Percentiles rank a stretch among this genome's conserved stretches.
Conservation (phyloP, 2,329 filamentous ascomycete genomes). For the Fusarium clavum region DNA sequence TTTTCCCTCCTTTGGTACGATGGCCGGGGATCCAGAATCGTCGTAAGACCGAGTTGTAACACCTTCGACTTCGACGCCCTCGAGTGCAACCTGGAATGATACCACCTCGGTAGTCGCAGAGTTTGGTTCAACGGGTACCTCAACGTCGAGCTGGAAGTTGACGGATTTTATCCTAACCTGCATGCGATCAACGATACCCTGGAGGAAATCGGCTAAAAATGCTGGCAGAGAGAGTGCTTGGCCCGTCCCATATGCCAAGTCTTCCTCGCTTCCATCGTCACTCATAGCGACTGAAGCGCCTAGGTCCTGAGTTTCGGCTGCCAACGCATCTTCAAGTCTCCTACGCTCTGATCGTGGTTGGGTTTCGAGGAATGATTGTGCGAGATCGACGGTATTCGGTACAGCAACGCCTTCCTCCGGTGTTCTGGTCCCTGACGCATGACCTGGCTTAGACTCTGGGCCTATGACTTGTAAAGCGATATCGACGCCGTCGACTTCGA, state of each 20-base stretch:
- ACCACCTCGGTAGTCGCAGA: conserved; percentile 64
- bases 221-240: conserved; percentile 74
- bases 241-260: conserved; percentile 73
- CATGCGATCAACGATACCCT: conserved; percentile 78
- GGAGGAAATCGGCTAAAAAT: conserved; percentile 78
- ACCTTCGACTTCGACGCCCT: conserved; percentile 74
- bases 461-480: conserved; percentile 70
- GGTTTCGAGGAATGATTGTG: conserved; percentile 81
- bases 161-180: conserved; percentile 75
- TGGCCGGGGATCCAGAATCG: conserved; percentile 50
- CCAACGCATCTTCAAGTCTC: conserved; percentile 75
- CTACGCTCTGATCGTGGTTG: conserved; percentile 74
- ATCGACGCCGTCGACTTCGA: conserved; percentile 85
- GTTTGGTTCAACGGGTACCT: conserved; percentile 63
- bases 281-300: conserved; percentile 70
- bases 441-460: conserved; percentile 46
- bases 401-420: conserved; percentile 56
- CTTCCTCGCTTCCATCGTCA: conserved; percentile 72
- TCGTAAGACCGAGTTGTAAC: conserved; percentile 60
- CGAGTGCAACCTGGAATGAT: conserved; percentile 73
- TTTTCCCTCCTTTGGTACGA: conserved; percentile 70
- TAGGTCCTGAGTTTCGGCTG: conserved; percentile 71
- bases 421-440: conserved; percentile 55
- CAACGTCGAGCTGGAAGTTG: conserved; percentile 72
- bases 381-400: conserved; percentile 78